Conservation (phyloP, 495 filamentous ascomycete species). For the Hypoxylon fragiforme region DNA sequence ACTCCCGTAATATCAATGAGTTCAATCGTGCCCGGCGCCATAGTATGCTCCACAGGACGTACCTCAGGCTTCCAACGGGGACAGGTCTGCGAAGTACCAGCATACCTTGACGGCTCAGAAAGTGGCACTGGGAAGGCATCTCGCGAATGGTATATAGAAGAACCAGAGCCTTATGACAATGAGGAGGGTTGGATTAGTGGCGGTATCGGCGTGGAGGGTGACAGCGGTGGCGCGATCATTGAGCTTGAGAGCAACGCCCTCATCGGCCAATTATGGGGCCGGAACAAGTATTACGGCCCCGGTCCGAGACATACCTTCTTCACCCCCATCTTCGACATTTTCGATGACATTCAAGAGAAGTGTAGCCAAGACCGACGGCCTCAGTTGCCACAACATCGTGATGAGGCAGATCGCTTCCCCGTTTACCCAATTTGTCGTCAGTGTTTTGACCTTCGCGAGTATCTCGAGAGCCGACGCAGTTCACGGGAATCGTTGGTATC, state of each 20-base stretch:
- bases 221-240: conserved; percentile 40
- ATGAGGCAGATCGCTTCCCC: conserved; percentile 34
- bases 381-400: conserved; percentile 35
- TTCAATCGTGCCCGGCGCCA: conserved; percentile 21
- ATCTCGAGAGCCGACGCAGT: conserved; percentile 35
- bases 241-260: conserved; percentile 36
- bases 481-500: conserved; percentile 37
- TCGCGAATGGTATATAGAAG: conserved; percentile 41
- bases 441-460: conserved; percentile 36
- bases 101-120: conserved; percentile 31
- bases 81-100: conserved; percentile 37
- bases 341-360: conserved; percentile 37
- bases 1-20: conserved; percentile 22
- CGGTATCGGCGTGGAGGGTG: conserved; percentile 43
- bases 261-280: conserved; percentile 43
- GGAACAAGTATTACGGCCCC: conserved; percentile 37
- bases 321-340: conserved; percentile 40
- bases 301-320: conserved; percentile 37
- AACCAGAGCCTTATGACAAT: conserved; percentile 32
- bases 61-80: conserved; percentile 36
- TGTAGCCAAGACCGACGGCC: conserved; percentile 33
- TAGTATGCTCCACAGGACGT: conserved; percentile 33
- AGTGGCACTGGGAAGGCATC: conserved; percentile 39
- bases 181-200: conserved; percentile 42
- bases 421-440: conserved; percentile 35